Evolutionary conservation across 2,329 filamentous ascomycete genomes (phyloP), one percentile per base, ranked within the genome.

Genomic region (Trichoderma atrobrunneum): DNA sequence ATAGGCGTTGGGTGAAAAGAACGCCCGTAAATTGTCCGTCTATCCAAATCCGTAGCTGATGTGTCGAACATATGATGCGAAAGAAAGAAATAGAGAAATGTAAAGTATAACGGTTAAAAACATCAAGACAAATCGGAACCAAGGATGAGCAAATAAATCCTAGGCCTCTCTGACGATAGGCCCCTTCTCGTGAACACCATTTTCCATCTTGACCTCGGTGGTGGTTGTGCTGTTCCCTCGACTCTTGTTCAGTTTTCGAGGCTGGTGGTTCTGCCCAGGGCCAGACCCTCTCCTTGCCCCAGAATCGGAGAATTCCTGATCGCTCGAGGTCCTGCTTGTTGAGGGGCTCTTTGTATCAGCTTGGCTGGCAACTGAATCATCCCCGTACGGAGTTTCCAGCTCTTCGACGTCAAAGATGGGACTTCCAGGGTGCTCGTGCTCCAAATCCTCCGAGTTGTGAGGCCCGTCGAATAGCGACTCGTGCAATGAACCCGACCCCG

Each of bases 211-310:
- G 24, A 75, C 69, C 34, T 74, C 76, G 39, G 16, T 43, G 36
- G 36, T 36, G 12, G 75, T 75, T 36, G 84, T 82, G 75, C 79
- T 83, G 72, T 76, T 82, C 30, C 78, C 79, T 30, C 82, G 81
- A 66, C 74, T 79, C 77, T 86, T 86, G 24, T 79, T 82, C 39
- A 85, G 77, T 74, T 85, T 85, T 66, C 80, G 81, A 43, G 80
- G 81, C 61, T 79, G 78, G n/a, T 81, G 78, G 73, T 81, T 84
- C 21, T 78, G 78, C 32, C 75, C 74, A 26, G 75, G 72, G 14
- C 73, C 71, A 61, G 72, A 67, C 21, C 76, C 76, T 64, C 76
- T 74, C 11, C 77, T 73, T 2, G 78, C 79, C 3, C 73, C 76
- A 18, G 74, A 74, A 30, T 83, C 81, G 8, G 77, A 75, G 10